phyloP scores from a whole-genome alignment of 2,329 filamentous ascomycete genomes.

The Venturia oleaginea region DNA sequence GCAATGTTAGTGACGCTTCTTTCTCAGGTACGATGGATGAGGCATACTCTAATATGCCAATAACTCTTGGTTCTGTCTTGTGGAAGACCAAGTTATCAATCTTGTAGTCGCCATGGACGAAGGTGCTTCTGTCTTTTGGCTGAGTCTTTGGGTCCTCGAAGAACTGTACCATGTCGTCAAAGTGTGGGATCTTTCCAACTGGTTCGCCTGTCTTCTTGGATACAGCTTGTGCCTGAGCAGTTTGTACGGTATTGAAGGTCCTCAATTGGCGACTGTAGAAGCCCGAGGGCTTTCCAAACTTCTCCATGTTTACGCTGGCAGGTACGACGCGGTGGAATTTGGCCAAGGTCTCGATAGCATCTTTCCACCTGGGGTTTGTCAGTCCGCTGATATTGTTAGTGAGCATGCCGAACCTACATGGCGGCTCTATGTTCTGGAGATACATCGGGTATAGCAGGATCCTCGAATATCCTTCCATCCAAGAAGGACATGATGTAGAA shows the following conservation, averaged over 20 bases:
- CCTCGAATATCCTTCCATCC: conserved; percentile 86
- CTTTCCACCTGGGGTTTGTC: conserved; percentile 55
- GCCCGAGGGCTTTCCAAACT: conserved; percentile 62
- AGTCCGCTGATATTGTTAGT: background rate
- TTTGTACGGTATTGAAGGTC: conserved; percentile 72
- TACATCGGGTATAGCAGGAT: conserved; percentile 70
- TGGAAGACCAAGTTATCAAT: conserved; percentile 63
- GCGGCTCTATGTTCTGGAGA: conserved; percentile 57
- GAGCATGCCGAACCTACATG: conserved; percentile 44
- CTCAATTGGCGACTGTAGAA: conserved; percentile 83
- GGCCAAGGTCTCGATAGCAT: conserved; percentile 73
- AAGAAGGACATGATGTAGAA: conserved; percentile 98
- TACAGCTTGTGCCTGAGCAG: conserved; percentile 62
- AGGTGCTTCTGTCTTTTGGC: conserved; percentile 65
- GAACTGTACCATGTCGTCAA: conserved; percentile 69
- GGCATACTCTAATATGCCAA: conserved; percentile 77
- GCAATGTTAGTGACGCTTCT: background rate
- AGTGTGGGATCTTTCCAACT: conserved; percentile 77
- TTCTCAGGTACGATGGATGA: background rate
- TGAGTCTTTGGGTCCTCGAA: conserved; percentile 62
- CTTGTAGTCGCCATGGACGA: conserved; percentile 96
- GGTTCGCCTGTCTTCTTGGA: conserved; percentile 69
- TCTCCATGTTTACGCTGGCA: conserved; percentile 55
- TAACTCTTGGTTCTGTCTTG: conserved; percentile 75
- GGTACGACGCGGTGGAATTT: conserved; percentile 72